Conservation (phyloP, 1,139 yeast species). For the Saccharomyces hybrid region DNA sequence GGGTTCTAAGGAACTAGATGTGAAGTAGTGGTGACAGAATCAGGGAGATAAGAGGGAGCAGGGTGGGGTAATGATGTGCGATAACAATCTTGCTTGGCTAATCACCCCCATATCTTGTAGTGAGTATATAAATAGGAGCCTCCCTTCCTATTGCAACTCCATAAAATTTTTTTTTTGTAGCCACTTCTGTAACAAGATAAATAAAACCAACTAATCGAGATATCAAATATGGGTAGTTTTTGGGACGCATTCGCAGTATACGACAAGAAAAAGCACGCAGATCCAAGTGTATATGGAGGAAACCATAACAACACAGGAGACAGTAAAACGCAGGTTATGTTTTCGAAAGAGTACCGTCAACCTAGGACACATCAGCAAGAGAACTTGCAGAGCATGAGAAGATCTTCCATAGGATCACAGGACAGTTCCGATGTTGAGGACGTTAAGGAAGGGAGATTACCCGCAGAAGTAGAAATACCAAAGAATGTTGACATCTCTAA, state of each 20-base stretch:
- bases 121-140: neutral
- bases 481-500: slow-evolving; percentile 21
- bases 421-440: slow-evolving; percentile 1
- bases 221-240: slow-evolving; percentile 18
- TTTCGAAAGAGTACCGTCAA: slow-evolving; percentile 22
- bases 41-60: neutral
- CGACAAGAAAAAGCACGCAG: slow-evolving; percentile 27
- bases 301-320: slow-evolving; percentile 24
- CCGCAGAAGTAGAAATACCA: slow-evolving; percentile 11
- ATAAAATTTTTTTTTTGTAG: neutral
- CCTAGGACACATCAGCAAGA: slow-evolving; percentile 11
- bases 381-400: slow-evolving; percentile 4
- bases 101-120: neutral
- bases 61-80: neutral
- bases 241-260: slow-evolving; percentile 30
- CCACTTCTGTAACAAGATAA: neutral
- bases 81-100: neutral
- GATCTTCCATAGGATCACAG: slow-evolving; percentile 1
- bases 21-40: neutral
- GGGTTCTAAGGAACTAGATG: neutral
- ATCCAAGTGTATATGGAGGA: slow-evolving; percentile 19
- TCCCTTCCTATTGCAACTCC: too few species aligned
- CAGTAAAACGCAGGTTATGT: slow-evolving; percentile 17
- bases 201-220: neutral
- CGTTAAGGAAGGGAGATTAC: slow-evolving; percentile 4